Evolutionary conservation across 441 rosid species (phyloP).

Genomic region (Populus trichocarpa): DNA sequence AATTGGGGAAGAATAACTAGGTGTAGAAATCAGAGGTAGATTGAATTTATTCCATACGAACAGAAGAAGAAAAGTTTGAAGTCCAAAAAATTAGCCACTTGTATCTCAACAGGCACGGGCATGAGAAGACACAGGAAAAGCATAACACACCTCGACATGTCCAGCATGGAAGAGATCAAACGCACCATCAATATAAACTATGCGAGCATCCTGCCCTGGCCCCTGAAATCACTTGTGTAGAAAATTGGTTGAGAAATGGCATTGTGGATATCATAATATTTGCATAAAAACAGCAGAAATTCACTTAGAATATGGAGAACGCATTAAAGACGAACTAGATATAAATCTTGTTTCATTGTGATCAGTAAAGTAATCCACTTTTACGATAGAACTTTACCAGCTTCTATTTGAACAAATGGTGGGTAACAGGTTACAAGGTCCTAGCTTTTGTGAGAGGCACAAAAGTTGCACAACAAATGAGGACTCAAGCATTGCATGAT

Average conservation of each 20-base stretch:
- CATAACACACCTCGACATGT: conserved; percentile 52
- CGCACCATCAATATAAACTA: conserved; percentile 62
- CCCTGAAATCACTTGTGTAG: conserved; percentile 33
- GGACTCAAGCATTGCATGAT: not conserved
- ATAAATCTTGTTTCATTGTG: no score
- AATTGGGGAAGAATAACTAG: not conserved
- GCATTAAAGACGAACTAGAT: not conserved
- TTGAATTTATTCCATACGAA: not conserved
- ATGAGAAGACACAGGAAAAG: not conserved
- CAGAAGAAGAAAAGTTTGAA: not conserved
- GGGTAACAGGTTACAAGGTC: no score
- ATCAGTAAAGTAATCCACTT: no score
- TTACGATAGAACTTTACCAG: no score
- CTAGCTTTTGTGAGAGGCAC: not conserved
- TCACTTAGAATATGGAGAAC: not conserved
- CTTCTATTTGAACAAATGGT: no score
- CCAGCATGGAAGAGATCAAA: conserved; percentile 76
- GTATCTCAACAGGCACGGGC: not conserved
- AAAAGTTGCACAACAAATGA: no score
- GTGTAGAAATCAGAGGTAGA: not conserved
- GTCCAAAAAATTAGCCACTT: not conserved
- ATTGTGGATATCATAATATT: not conserved
- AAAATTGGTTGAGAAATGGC: not conserved
- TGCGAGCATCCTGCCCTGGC: conserved; percentile 51
- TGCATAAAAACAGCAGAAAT: not conserved